Evolutionary conservation across 768 basidiomycete species (phyloP).

Genomic region (Fomitopsis pulvina): DNA sequence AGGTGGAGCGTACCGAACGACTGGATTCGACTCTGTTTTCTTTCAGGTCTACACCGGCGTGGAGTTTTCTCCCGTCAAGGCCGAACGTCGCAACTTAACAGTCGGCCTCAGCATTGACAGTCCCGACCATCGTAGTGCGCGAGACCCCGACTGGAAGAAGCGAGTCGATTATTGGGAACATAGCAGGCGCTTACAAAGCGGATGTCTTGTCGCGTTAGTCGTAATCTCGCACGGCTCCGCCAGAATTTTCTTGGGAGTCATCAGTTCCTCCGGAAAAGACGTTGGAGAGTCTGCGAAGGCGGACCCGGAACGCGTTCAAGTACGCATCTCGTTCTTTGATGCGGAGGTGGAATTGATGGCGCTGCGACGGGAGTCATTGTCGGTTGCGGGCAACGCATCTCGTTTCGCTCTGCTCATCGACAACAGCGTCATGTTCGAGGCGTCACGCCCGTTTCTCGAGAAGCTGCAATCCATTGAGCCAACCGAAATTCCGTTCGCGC

Average conservation of each 20-base stretch:
- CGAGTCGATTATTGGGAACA: slow-evolving; percentile 58
- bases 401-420: slow-evolving; percentile 42
- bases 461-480: slow-evolving; percentile 49
- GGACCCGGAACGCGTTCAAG: slow-evolving; percentile 28
- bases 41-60: slow-evolving; percentile 17
- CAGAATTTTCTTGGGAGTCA: slow-evolving; percentile 45
- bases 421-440: slow-evolving; percentile 58
- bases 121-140: slow-evolving; percentile 46
- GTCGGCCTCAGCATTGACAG: slow-evolving; percentile 40
- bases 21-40: slow-evolving; percentile 30
- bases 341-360: slow-evolving; percentile 43
- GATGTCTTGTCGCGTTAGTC: slow-evolving; percentile 58
- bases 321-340: slow-evolving; percentile 62
- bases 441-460: slow-evolving; percentile 62
- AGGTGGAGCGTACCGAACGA: slow-evolving; percentile 50
- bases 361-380: slow-evolving; percentile 30
- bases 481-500: slow-evolving; percentile 46
- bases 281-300: slow-evolving; percentile 37
- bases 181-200: slow-evolving; percentile 52
- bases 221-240: slow-evolving; percentile 19
- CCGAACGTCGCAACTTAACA: slow-evolving; percentile 48
- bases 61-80: slow-evolving; percentile 36
- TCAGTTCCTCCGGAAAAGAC: slow-evolving; percentile 37
- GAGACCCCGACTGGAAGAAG: slow-evolving; percentile 28
- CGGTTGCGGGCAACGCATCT: slow-evolving; percentile 7